These are phyloP conservation scores for Phallus indusiatus DNA, from an alignment of 768 basidiomycete genomes.

Conservation along the genomic window DNA sequence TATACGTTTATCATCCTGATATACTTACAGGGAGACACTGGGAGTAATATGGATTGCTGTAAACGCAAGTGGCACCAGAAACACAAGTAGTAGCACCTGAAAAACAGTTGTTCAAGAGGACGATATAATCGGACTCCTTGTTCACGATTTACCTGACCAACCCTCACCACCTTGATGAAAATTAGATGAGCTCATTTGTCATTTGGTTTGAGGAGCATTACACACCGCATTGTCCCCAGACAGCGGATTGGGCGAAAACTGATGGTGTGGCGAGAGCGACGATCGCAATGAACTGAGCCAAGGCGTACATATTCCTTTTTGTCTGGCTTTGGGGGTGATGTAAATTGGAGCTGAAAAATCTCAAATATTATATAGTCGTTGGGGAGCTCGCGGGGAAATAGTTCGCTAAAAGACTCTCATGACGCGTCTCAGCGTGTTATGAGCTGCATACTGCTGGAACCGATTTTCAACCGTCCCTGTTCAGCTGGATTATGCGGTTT, in stretches of 20 bases:
- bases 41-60: slow-evolving; percentile 32
- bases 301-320: not conserved
- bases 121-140: not conserved
- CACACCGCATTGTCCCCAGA: slow-evolving; percentile 21
- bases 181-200: not conserved
- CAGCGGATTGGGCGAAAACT: slow-evolving; percentile 17
- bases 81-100: slow-evolving; percentile 28
- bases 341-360: not conserved
- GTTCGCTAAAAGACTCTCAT: not conserved
- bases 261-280: slow-evolving; percentile 6
- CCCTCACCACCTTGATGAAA: slow-evolving; percentile 23
- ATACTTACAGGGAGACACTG: slow-evolving; percentile 30
- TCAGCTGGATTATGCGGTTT: not conserved
- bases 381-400: not conserved
- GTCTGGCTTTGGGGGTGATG: not conserved
- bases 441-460: not conserved
- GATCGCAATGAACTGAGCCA: not conserved
- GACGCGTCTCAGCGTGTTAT: not conserved
- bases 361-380: not conserved
- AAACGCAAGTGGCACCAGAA: slow-evolving; percentile 30
- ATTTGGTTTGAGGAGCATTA: not conserved
- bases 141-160: slow-evolving; percentile 14
- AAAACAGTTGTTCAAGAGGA: not conserved
- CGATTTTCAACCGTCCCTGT: slow-evolving; percentile 1
- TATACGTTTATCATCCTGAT: slow-evolving; percentile 16